Base-by-base conservation (phyloP, 805 yeast genomes). In the Yamadazyma paraphyllophila region DNA sequence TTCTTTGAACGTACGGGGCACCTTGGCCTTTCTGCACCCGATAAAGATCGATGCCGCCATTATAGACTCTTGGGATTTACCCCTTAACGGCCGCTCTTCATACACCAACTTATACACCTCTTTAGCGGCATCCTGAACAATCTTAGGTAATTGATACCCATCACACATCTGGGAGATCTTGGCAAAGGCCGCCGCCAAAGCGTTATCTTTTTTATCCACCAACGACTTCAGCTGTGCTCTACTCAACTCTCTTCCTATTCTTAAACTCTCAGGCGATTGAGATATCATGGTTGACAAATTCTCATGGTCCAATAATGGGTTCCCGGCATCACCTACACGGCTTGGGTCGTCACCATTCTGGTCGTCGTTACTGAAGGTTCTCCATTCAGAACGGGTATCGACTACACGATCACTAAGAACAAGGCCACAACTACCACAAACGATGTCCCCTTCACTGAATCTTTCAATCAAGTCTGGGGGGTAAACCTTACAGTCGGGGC, bases 321-420 rank as follows among this genome's bases (percentile, higher is more conserved):
- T 91, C 13, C 90, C 83, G 4, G 97, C 97, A 62, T 91, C 97
- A 66, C 99, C 99, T 52, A 92, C 99, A 87, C 99, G 98, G 54
- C 94, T 84, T 4, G 99, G 99, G 64, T 92, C 99, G 65, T 90
- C 97, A 57, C 96, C 96, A 56, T 92, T 94, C 65, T 92, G 98
- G 65, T 92, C 99, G 64, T 92, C 99, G 62, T 94, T 94, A 48
- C 95, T 85, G 65, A 92, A 92, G 2, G 99, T 94, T 73, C 99
- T 87, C 99, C 99, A 92, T 73, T 92, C 99, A 1, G 97, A 88
- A 55, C 98, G 77, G 4, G 96, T 91, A 60, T 92, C 99, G 26
- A 92, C 96, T 42, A 92, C 83, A 52, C 91, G 77, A 62, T 90
- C 96, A 55, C 96, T 88, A 17, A 94, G 77, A 1, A 92, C 98